These are phyloP conservation scores for Gossypium arboreum DNA, from an alignment of 345 rosid genomes.

Conservation along the genomic window DNA sequence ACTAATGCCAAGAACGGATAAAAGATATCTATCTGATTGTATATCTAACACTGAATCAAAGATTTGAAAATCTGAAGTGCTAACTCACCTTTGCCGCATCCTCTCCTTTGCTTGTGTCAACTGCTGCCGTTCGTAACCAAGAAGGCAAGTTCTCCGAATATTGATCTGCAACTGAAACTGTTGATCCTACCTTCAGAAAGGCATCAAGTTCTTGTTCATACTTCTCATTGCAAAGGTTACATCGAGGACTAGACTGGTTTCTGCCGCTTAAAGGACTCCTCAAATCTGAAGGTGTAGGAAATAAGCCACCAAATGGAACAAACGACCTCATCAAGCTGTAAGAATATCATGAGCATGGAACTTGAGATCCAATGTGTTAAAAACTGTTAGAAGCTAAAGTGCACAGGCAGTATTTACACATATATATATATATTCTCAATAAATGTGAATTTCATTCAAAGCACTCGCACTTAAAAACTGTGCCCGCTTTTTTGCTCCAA, in stretches of 20 bases:
- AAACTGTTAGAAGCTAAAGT: slow-evolving; percentile 22
- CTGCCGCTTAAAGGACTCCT: slow-evolving; percentile 31
- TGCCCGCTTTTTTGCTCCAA: background rate
- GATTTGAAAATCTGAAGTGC: slow-evolving; percentile 16
- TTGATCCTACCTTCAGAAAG: slow-evolving; percentile 31
- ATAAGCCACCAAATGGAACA: slow-evolving; percentile 74
- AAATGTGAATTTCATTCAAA: background rate
- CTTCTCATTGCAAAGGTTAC: slow-evolving; percentile 56
- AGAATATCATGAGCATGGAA: slow-evolving; percentile 33
- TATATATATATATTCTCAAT: background rate
- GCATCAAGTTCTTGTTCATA: slow-evolving; percentile 54
- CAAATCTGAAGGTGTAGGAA: slow-evolving; percentile 49
- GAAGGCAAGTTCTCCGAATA: slow-evolving; percentile 40
- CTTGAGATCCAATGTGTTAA: slow-evolving; percentile 32
- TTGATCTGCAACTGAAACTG: slow-evolving; percentile 40
- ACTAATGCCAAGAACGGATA: background rate
- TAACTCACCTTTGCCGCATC: slow-evolving; percentile 39
- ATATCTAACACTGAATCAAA: background rate
- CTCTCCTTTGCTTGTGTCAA: slow-evolving; percentile 32
- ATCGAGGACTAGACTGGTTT: slow-evolving; percentile 33
- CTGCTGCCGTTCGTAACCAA: slow-evolving; percentile 43
- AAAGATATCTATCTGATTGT: background rate
- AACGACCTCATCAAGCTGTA: slow-evolving; percentile 75
- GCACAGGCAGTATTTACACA: background rate
- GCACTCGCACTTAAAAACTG: background rate